A percentile compares a stretch with the other conserved stretches of the same genome.
phyloP scores from a whole-genome alignment of 768 basidiomycete genomes.

The Termitomyces heimii region DNA sequence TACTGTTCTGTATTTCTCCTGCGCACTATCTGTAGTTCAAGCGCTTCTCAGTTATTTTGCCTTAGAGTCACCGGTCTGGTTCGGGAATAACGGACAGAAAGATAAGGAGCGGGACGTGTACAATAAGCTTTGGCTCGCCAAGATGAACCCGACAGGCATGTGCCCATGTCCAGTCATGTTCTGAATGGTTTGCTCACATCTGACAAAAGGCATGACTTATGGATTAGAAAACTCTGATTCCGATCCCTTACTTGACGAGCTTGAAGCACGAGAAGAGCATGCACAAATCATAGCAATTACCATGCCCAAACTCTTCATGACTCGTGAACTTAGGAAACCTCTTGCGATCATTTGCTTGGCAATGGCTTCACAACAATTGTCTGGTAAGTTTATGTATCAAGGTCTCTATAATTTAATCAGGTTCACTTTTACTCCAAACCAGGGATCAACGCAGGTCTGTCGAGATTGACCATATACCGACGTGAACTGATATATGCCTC shows the following conservation, averaged over 20 bases:
- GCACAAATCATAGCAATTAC: constrained; percentile 31
- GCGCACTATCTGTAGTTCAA: constrained; percentile 48
- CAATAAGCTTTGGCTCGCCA: constrained; percentile 48
- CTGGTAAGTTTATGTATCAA: constrained; percentile 38
- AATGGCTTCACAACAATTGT: constrained; percentile 77
- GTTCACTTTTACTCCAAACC: not conserved
- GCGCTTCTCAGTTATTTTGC: constrained; percentile 46
- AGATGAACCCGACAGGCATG: constrained; percentile 23
- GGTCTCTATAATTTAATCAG: not conserved
- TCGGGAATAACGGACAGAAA: constrained; percentile 40
- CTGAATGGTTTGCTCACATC: not conserved
- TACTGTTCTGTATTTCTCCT: constrained; percentile 59
- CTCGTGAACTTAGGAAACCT: constrained; percentile 53
- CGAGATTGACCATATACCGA: not conserved
- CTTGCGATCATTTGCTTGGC: constrained; percentile 61
- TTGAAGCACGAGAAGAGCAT: constrained; percentile 20
- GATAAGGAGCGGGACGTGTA: constrained; percentile 45
- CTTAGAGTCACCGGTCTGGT: constrained; percentile 70
- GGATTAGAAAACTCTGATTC: constrained; percentile 18
- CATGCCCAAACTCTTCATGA: constrained; percentile 44
- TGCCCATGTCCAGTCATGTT: not conserved
- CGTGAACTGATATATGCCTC: not conserved
- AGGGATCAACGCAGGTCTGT: constrained; percentile 73
- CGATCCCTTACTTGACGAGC: constrained; percentile 36
- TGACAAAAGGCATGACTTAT: constrained; percentile 1